Base-by-base conservation (phyloP, 108 stramenopile species). In the Skeletonema potamos region DNA sequence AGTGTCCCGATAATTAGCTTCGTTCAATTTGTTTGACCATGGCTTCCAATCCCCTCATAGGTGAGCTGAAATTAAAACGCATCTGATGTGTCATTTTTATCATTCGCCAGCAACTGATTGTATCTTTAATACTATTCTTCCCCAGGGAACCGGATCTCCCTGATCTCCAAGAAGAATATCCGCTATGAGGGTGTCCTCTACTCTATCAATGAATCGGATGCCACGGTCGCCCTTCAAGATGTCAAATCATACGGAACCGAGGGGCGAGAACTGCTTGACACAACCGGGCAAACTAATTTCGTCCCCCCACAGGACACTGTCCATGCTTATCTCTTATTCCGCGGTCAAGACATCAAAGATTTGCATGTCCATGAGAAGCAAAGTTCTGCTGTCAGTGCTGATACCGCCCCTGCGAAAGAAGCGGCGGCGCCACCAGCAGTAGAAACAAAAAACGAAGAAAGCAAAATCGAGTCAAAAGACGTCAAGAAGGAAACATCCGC, bases 121-220 rank as follows among this genome's bases (percentile, higher is more conserved):
- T 22, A 51, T 51, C 51, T 55, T 32, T 33, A 13, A 22, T 8
- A 27, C 37, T 33, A 24, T 13, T 6, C 36, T 4, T n/a, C 13
- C n/a, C 29, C 73, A 95, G 94, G 93, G 60, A 95, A 83, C 62
- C 80, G 89, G 7, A 97, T 98, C 70, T 95, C 93, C 22, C 87
- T 98, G 29, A 93, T 98, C 58, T 97, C 96, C 33, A 98, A 95
- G 68, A 98, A 96, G 81, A 96, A 98, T 73, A 97, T 98, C 58
- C 94, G 97, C 37, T 98, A 97, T 73, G 95, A 96, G 63, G 97
- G 97, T 34, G 88, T 84, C 26, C 85, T 98, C 28, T 97, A 92
- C 64, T 88, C 92, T 15, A 96, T 98, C 81, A 96, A 98, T 66
- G 87, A 93, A 71, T 66, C 91, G 39, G 91, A 97, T 70, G 78